Conservation (phyloP, 202 grass and related monocot species). For the Zizania palustris region DNA sequence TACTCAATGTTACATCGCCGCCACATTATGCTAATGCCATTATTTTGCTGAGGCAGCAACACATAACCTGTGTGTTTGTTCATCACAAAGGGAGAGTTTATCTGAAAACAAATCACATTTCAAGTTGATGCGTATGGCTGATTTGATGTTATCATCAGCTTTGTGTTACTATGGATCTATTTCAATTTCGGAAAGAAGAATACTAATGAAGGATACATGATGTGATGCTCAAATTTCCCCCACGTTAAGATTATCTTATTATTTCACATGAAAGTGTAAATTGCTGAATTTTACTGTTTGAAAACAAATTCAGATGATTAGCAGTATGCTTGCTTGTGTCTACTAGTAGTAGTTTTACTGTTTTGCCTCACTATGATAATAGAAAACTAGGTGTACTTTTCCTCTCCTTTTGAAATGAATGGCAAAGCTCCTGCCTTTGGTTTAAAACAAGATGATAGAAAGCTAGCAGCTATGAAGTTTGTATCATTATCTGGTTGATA, state of each 20-base stretch:
- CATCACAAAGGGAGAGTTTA: not conserved
- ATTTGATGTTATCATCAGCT: not conserved
- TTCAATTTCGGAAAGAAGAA: not conserved
- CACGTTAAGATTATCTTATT: constrained; percentile 13
- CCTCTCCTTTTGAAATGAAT: too few relatives aligned
- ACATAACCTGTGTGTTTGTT: not conserved
- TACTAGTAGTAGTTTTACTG: not conserved
- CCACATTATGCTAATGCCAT: not conserved
- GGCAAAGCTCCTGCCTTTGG: too few relatives aligned
- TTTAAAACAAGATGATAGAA: too few relatives aligned
- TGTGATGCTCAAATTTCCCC: constrained; percentile 16
- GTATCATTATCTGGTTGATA: constrained; percentile 16
- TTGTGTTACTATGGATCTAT: not conserved
- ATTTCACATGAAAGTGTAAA: constrained; percentile 1
- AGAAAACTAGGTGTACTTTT: too few relatives aligned
- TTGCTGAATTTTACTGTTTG: not conserved
- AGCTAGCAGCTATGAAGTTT: constrained; percentile 2
- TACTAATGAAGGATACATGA: not conserved
- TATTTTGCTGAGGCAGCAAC: not conserved
- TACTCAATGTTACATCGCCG: too few relatives aligned
- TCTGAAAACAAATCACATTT: not conserved
- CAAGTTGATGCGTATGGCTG: not conserved
- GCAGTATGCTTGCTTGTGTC: not conserved
- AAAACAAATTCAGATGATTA: constrained; percentile 10
- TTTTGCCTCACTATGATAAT: constrained; percentile 21